Base-by-base conservation (phyloP, 495 filamentous ascomycete species). In the Hypoxylon crocopeplum region DNA sequence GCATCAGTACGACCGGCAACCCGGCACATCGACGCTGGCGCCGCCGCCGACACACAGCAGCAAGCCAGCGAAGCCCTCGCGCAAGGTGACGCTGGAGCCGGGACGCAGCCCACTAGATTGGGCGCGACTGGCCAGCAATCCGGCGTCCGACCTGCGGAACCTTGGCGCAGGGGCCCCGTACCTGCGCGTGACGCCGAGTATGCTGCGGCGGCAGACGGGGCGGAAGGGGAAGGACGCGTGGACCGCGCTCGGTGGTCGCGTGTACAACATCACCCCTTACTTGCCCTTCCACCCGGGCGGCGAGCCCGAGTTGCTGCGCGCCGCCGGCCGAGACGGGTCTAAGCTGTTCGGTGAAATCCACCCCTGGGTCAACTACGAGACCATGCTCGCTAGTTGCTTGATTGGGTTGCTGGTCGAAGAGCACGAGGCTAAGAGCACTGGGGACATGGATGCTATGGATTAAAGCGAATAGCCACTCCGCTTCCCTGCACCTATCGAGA, bases 281-380 rank as follows among this genome's bases (percentile, higher is more conserved):
- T 52, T 92, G 32, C 85, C 88, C 0, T 98, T 91, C 69, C 94
- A 98, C 66, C 94, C 94, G 0, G 94, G 94, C 27, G 94, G 94
- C 3, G 90, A 88, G 75, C 87, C 85, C 2, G 91, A 98, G 76
- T 67, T 98, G 64, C 77, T 96, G 71, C 81, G 88, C 17, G 87
- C 81, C 12, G 93, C 92, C 1, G 94, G 91, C 13, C 81, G 84
- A 58, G 88, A 92, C 67, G 90, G 86, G 29, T 85, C 81, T 5
- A 86, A 85, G 76, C 63, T 98, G 67, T 98, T 98, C 72, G 85
- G 87, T 58, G 92, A 97, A 77, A 83, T 93, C 17, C 94, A 98
- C 79, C 92, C 93, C 13, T 98, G 95, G 94, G 93, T 98, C 7
- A 98, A 96, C 66, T 96, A 91, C 80, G 95, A 98, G 77, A 89